These are phyloP conservation scores for Neopestalotiopsis sp. DNA, from an alignment of 2,329 filamentous ascomycete species.

Conservation along the genomic window DNA sequence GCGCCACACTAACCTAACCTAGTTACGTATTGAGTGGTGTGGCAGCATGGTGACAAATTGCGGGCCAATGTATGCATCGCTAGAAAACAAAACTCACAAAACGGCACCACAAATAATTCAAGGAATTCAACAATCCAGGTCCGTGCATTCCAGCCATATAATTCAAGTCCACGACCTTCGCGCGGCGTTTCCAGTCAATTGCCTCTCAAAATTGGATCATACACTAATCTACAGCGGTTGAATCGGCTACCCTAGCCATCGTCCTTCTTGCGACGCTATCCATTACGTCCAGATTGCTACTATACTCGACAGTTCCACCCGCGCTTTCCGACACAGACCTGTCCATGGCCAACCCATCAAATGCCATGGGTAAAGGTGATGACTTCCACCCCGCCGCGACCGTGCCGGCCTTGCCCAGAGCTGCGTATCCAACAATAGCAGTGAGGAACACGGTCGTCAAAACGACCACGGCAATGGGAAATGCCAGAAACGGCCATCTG, in stretches of 20 bases:
- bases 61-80: no score
- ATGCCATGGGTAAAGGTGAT: background rate
- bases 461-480: background rate
- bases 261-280: background rate
- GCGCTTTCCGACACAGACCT: background rate
- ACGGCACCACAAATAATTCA: no score
- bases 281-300: background rate
- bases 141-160: no score
- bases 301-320: background rate
- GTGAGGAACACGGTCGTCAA: slow-evolving; percentile 7
- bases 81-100: no score
- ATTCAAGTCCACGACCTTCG: no score
- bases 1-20: no score
- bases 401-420: background rate
- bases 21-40: no score
- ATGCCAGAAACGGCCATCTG: slow-evolving; percentile 9
- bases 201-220: background rate
- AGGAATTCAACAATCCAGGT: no score
- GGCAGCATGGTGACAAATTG: no score
- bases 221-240: background rate
- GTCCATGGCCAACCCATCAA: background rate
- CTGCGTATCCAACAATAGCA: background rate
- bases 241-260: background rate
- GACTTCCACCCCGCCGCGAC: slow-evolving; percentile 9
- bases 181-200: no score